Evolutionary conservation across 2,329 filamentous ascomycete genomes (phyloP), one percentile per base, ranked within the genome.

Genomic region (Sporothrix schenckii): DNA sequence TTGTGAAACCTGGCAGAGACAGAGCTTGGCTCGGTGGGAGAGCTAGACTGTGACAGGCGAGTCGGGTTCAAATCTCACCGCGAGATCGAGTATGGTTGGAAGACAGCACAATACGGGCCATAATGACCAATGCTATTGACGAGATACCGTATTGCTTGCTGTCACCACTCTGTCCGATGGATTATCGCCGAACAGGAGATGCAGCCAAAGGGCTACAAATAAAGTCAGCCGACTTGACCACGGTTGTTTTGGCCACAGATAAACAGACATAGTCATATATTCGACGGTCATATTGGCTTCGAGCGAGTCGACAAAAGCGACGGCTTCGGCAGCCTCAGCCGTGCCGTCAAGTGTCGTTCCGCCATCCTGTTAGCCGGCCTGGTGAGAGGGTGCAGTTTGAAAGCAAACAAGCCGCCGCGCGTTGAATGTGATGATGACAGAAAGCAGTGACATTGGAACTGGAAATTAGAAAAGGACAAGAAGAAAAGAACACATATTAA

Each of bases 151-250:
- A 67, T 27, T 44, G n/a, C 7, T 44, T 44, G 7, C 34, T 34
- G 10, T 54, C 65, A 14, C 9, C 24, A 5, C 41, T 21, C 1
- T 30, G 19, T 5, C 67, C 68, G 16, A 44, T 49, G 7, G 44
- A 14, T 65, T 34, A 30, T 63, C 68, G 34, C 47, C 58, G 52
- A 69, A 69, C 68, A 65, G 65, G 68, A 69, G 58, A 16, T 65
- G 39, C 4, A 65, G 58, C 58, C 65, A 49, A 30, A 65, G 58
- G 14, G n/a, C 68, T 65, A 30, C 19, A 39, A n/a, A 41, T 10
- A 19, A 34, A 1, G 50, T 65, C 50, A 34, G n/a, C 16, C 14
- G 14, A 44, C 34, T 39, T 60, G 50, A 16, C n/a, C 34, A 34
- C 4, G 34, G 34, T 7, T 34, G 7, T 34, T 34, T 34, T 34